Base-by-base conservation (phyloP, 2,329 filamentous ascomycete species). In the Lasiodiplodia sp. region DNA sequence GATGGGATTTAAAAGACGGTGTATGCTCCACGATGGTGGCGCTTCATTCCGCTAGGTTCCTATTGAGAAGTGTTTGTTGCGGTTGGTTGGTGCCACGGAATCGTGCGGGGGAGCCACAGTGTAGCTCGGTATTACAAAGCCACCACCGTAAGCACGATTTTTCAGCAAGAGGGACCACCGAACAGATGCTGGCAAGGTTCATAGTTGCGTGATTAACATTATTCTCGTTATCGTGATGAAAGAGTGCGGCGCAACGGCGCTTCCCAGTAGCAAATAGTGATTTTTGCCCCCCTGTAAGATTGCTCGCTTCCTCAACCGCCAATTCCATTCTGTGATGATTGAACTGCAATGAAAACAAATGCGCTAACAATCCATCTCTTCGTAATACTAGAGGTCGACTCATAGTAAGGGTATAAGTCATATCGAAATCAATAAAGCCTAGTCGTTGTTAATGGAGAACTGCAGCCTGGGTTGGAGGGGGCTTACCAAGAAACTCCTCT, bases 401-500 rank as follows among this genome's bases (percentile, higher is more conserved):
- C 60, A 51, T 64, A 64, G 60, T 52, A 52, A 31, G 62, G 62
- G 62, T 53, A 65, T 65, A 65, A 55, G 49, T 53, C 62, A 44
- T 53, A 14, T 21, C 18, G 37, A 65, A 53, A 40, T 25, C 10
- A 38, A 53, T 34, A 14, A 16, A 28, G 4, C n/a, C 40, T 21
- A 25, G 18, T n/a, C 49, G 3, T 25, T 21, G 40, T 49, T 44
- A 63, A 25, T n/a, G 4, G 37, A 4, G 34, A 12, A 34, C 40
- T 8, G 18, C 3, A 23, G 4, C 11, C 10, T 4, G 8, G 14
- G 2, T 37, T 3, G 16, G 28, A 8, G 21, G 0, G 4, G 23
- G 16, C 34, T 51, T 51, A 40, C 40, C 47, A 51, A 21, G 4
- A 3, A n/a, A 44, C 3, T n/a, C n/a, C 18, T n/a, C 38, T 34